Percentiles rank a stretch among this genome's conserved stretches.
Conservation (phyloP, 768 basidiomycete genomes). For the Collybia mongolica region DNA sequence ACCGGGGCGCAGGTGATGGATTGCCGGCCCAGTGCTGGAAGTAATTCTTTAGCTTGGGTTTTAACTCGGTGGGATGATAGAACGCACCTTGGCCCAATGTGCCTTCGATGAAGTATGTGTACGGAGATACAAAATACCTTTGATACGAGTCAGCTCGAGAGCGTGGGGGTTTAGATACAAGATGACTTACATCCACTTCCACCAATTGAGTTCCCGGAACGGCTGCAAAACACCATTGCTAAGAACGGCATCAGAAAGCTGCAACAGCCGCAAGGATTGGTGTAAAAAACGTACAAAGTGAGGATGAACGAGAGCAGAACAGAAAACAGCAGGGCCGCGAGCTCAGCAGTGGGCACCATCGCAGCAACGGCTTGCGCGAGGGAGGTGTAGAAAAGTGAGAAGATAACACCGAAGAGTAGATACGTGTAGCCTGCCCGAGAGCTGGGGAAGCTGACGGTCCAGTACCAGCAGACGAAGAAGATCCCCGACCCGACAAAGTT, state of each 20-base stretch:
- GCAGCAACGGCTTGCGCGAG: slow-evolving; percentile 61
- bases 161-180: neutral
- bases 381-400: slow-evolving; percentile 65
- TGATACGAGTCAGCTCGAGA: neutral
- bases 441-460: slow-evolving; percentile 61
- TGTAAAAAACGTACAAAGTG: slow-evolving; percentile 46
- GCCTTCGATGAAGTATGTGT: slow-evolving; percentile 51
- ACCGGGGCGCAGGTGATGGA: slow-evolving; percentile 52
- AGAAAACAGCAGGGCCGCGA: slow-evolving; percentile 56
- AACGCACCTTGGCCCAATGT: slow-evolving; percentile 44
- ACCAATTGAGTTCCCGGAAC: slow-evolving; percentile 59
- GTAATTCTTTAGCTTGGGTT: slow-evolving; percentile 24
- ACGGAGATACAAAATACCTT: slow-evolving; percentile 43
- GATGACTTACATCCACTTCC: slow-evolving; percentile 63
- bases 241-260: slow-evolving; percentile 10
- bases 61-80: slow-evolving; percentile 21
- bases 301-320: slow-evolving; percentile 63
- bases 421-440: slow-evolving; percentile 59
- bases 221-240: slow-evolving; percentile 72
- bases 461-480: slow-evolving; percentile 74
- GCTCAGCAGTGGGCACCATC: slow-evolving; percentile 58
- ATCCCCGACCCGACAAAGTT: slow-evolving; percentile 59
- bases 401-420: slow-evolving; percentile 52
- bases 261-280: slow-evolving; percentile 9
- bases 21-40: slow-evolving; percentile 48